Base-by-base conservation (phyloP, 257 asterid species). In the Jasminum sambac region DNA sequence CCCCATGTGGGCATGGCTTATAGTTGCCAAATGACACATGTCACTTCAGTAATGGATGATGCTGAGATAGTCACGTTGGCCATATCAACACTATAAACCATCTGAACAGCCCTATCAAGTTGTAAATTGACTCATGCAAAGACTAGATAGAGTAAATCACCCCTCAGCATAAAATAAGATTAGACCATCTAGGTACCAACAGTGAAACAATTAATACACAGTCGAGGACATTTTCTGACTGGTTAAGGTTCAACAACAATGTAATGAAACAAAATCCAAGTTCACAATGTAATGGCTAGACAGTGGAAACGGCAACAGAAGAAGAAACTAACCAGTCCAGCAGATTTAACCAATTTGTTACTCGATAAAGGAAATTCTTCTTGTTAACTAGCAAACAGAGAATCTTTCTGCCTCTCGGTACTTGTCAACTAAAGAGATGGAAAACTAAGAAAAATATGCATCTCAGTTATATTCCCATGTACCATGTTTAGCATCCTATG, bases 291-390 rank as follows among this genome's bases (percentile, higher is more conserved):
- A 43, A 43, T 43, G 11, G 3, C 50, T 10, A 0, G 14, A 43
- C 50, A 43, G 50, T 43, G 50, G 50, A 43, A 43, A 43, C 12
- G n/a, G 11, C 12, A 43, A n/a, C 50, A 43, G 5, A 43, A 13
- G 16, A 43, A 43, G 50, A 43, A 43, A 43, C 14, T 43, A 43
- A 43, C n/a, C 50, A 10, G 16, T 43, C 3, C 11, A 43, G 13
- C n/a, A 43, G n/a, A 43, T 43, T 8, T 43, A 9, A 43, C 13
- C 13, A n/a, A 43, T 14, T 43, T 43, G 50, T 43, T 43, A 70
- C 58, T 38, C 26, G 25, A 42, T 67, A 30, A 76, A 70, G 19
- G 23, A 43, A 70, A 46, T 19, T 48, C 26, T 37, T 55, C 26
- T 37, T 55, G 61, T 43, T 43, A 43, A 65, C 46, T 34, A 30